A percentile compares a stretch with the other conserved stretches of the same genome.
phyloP scores from a whole-genome alignment of 495 filamentous ascomycete genomes.

The Oleoguttula mirabilis region DNA sequence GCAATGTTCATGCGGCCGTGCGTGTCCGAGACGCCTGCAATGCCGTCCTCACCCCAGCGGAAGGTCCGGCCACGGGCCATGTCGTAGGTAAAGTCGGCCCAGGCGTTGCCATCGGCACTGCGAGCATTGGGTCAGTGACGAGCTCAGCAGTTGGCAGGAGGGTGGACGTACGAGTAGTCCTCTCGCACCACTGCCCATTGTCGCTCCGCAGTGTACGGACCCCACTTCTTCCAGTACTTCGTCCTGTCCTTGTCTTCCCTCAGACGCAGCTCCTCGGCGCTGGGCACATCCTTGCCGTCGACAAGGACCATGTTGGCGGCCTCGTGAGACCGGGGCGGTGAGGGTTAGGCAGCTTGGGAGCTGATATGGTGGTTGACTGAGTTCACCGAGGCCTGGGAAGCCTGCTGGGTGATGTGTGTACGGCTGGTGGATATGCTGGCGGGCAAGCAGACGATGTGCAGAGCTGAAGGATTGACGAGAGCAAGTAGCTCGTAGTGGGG shows the following conservation, averaged over 20 bases:
- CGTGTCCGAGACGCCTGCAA: slow-evolving; percentile 87
- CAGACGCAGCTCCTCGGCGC: slow-evolving; percentile 76
- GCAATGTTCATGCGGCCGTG: slow-evolving; percentile 84
- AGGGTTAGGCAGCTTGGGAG: not conserved
- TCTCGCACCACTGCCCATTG: slow-evolving; percentile 94
- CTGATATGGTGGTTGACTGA: not conserved
- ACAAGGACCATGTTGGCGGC: slow-evolving; percentile 64
- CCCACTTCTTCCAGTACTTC: slow-evolving; percentile 96
- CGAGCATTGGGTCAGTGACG: no score
- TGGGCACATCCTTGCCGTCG: slow-evolving; percentile 70
- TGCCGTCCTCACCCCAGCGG: slow-evolving; percentile 94
- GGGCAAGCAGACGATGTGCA: not conserved
- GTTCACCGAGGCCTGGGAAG: not conserved
- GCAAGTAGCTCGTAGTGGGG: no score
- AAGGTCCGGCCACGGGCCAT: slow-evolving; percentile 76
- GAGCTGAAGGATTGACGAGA: not conserved
- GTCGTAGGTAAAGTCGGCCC: slow-evolving; percentile 93
- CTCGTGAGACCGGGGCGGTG: not conserved
- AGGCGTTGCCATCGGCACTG: slow-evolving; percentile 75
- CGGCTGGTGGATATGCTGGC: not conserved
- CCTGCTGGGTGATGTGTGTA: not conserved
- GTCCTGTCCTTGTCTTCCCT: slow-evolving; percentile 67
- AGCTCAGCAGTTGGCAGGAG: no score
- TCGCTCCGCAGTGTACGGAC: slow-evolving; percentile 61
- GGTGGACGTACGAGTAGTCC: slow-evolving; percentile 83